Base-by-base conservation (phyloP, 164 flowering plant species). In the Brasenia schreberi region DNA sequence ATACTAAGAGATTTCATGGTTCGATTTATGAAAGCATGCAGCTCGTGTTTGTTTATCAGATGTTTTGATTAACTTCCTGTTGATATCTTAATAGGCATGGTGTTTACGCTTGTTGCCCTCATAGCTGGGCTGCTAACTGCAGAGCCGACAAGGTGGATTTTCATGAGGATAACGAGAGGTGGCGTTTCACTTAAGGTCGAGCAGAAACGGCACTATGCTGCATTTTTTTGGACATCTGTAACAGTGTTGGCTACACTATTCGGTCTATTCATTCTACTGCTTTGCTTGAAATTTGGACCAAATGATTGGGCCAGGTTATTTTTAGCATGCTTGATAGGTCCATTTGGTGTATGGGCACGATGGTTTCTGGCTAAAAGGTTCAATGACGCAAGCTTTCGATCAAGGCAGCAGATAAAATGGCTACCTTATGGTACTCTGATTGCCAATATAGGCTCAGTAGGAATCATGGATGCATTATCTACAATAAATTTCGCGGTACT, bases 341-440 rank as follows among this genome's bases (percentile, higher is more conserved):
- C 97, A 1, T 68, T 72, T 10, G 99, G 99, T 61, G 97, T 94
- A 62, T 94, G 99, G 99, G 65, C 78, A 52, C 81, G 99, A 74
- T 94, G 97, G 97, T 78, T 76, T 72, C 76, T 89, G 67, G 92
- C 97, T 5, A 79, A 49, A 49, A 49, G 96, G 61, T 71, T 85
- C 5, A 94, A 94, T 78, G 99, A 96, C 18, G 80, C 81, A 43
- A 97, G 97, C 12, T 64, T 94, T 33, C 95, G 97, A 59, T 77
- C 64, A 64, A 63, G 65, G 5, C 80, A 83, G 27, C 42, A 9
- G 17, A 43, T 82, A 63, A 91, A 79, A 74, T 94, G 99, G 99
- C 68, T 94, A 19, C 97, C 97, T 6, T 83, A 89, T 70, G 99
- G 99, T 59, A 94, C 99, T 64, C 74, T 94, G 7, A 19, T 78